phyloP scores from a whole-genome alignment of 352 stramenopile genomes.

The Globisporangium carolinianum region DNA sequence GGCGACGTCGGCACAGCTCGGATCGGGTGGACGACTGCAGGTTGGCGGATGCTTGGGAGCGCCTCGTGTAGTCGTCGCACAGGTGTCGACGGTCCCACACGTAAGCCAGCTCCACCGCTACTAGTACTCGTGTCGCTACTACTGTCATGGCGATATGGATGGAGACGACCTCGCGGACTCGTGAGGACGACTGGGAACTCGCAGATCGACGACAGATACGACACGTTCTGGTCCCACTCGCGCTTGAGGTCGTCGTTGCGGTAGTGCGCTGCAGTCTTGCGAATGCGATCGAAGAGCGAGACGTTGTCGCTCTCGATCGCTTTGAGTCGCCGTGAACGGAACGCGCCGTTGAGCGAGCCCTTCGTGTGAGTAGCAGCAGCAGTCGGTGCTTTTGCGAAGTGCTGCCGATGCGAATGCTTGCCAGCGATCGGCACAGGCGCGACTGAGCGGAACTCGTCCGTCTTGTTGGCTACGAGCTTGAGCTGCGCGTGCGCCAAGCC shows the following conservation, averaged over 20 bases:
- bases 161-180: conserved; percentile 11
- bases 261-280: conserved; percentile 58
- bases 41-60: conserved; percentile 21
- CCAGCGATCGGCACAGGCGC: conserved; percentile 13
- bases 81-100: not conserved
- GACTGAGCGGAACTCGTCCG: conserved; percentile 42
- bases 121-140: not conserved
- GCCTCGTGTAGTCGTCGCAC: conserved; percentile 2
- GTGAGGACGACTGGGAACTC: conserved; percentile 33
- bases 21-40: conserved; percentile 37
- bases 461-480: conserved; percentile 10
- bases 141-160: not conserved
- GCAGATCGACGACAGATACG: conserved; percentile 66
- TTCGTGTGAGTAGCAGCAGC: conserved; percentile 9
- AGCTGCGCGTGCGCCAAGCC: not conserved
- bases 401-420: not conserved
- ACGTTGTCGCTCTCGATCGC: conserved; percentile 59
- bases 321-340: conserved; percentile 45
- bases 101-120: not conserved
- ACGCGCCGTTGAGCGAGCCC: conserved; percentile 38
- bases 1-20: conserved; percentile 48
- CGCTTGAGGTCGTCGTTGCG: conserved; percentile 42
- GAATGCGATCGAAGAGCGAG: conserved; percentile 49
- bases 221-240: conserved; percentile 65
- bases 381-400: not conserved